Evolutionary conservation across 768 basidiomycete genomes (phyloP).

Genomic region (Tylopilus subfusipes): DNA sequence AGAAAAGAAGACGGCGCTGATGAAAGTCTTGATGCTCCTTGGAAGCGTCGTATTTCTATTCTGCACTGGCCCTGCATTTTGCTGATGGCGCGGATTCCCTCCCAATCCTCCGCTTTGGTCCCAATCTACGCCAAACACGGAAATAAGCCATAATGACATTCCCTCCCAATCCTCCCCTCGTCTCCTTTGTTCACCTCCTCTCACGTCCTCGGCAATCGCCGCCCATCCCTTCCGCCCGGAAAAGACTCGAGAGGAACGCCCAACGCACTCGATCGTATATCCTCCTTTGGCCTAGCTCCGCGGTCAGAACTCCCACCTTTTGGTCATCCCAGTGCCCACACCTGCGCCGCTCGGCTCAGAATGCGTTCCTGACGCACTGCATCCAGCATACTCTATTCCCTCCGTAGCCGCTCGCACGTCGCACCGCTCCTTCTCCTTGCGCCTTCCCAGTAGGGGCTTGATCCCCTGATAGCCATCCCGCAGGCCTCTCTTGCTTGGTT

Average conservation of each 20-base stretch:
- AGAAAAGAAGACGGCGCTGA: constrained; percentile 33
- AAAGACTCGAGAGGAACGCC: neutral
- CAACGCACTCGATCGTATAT: neutral
- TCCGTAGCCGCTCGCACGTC: neutral
- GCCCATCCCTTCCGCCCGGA: neutral
- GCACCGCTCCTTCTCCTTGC: neutral
- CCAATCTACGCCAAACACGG: constrained; percentile 10
- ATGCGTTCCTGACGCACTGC: neutral
- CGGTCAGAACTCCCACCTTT: constrained; percentile 11
- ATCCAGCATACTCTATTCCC: neutral
- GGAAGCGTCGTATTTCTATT: constrained; percentile 35
- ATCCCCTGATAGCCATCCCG: neutral
- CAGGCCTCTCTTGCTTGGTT: neutral
- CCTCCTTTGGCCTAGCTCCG: constrained; percentile 3
- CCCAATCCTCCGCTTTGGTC: constrained; percentile 17
- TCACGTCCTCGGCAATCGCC: constrained; percentile 1
- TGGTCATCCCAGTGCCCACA: constrained; percentile 1
- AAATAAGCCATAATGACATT: neutral
- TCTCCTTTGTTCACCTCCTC: too few relatives aligned
- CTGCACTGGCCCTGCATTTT: constrained; percentile 26
- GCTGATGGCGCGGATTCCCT: constrained; percentile 16
- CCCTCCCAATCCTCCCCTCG: neutral
- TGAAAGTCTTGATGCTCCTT: constrained; percentile 30
- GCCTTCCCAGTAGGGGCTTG: neutral
- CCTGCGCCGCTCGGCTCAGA: constrained; percentile 2